Evolutionary conservation across 495 filamentous ascomycete species (phyloP).

Genomic region (Aspergillus campestris): DNA sequence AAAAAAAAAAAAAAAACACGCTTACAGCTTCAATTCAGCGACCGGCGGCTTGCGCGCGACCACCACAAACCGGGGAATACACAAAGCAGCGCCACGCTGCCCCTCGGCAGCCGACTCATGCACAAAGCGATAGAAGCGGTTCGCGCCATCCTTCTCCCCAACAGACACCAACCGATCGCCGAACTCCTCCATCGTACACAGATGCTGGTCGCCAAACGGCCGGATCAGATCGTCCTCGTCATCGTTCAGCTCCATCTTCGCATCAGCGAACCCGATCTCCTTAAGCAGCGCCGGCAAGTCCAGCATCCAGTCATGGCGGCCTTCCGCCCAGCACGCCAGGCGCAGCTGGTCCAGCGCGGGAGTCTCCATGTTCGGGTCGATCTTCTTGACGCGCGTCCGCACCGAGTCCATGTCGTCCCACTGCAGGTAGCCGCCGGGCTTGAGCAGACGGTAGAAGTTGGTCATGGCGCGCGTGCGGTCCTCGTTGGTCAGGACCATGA

Average conservation of each 20-base stretch:
- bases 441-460: conserved; percentile 16
- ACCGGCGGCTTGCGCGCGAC: too few relatives aligned
- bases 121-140: too few relatives aligned
- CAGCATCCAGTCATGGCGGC: conserved; percentile 12
- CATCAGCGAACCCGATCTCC: conserved; percentile 2
- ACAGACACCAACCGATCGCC: too few relatives aligned
- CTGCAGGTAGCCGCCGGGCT: conserved; percentile 27
- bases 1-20: too few relatives aligned
- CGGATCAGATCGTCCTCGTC: conserved; percentile 4
- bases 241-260: conserved; percentile 3
- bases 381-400: conserved; percentile 4
- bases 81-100: too few relatives aligned
- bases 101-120: too few relatives aligned
- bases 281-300: conserved; percentile 4
- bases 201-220: conserved; percentile 7
- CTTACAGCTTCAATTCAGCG: too few relatives aligned
- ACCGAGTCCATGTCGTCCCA: conserved; percentile 21
- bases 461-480: conserved; percentile 7
- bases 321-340: conserved; percentile 1
- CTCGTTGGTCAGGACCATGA: conserved; percentile 18
- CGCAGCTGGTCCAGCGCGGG: conserved; percentile 5
- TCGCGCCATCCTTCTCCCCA: too few relatives aligned
- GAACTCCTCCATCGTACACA: conserved; percentile 10
- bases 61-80: too few relatives aligned
- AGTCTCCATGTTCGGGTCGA: not conserved